Evolutionary conservation across 441 rosid species (phyloP), one percentile per base, ranked within the genome.

Genomic region (Metrosideros polymorpha): DNA sequence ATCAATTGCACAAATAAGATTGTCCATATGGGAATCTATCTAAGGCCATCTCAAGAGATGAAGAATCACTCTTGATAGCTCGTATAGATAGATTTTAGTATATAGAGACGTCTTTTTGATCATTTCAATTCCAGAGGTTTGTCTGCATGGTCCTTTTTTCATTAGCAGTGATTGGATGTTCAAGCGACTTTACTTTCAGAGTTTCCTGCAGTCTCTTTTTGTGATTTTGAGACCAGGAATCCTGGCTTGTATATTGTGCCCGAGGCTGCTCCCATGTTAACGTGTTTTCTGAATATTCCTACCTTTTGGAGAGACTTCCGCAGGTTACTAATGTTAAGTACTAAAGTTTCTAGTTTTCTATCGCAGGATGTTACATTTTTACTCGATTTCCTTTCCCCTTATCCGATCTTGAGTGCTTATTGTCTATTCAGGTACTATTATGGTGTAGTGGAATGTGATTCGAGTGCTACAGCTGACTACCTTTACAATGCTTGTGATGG

Each of bases 391-490:
- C 43, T 32, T 83, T n/a, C 59, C 59, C 29, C 53, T 52, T 83
- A 19, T 22, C 19, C 12, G 54, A 83, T 49, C 47, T 25, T 32
- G 59, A 83, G 19, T 45, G 24, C 85, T 29, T 50, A 66, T 82
- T 71, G 84, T 85, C 84, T 29, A 83, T 30, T 17, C 90, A 97
- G 99, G 92, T 95, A 97, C 89, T 97, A 95, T 88, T 92, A 76
- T 90, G 99, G 95, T 75, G 98, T 95, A 19, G 98, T 95, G 52
- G 98, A 91, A 90, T 97, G 98, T 90, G 95, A 96, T 91, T 93
- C 97, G 18, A 87, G 86, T 88, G 92, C 97, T 77, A 96, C 99
- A 32, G 97, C 98, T 55, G 98, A 96, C 88, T 89, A 91, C 92
- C 91, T 97, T 82, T 96, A 96, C 89, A 94, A 92, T 86, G 86